Evolutionary conservation across 306 rosid genomes (phyloP).

Genomic region (Sicyos edulis): DNA sequence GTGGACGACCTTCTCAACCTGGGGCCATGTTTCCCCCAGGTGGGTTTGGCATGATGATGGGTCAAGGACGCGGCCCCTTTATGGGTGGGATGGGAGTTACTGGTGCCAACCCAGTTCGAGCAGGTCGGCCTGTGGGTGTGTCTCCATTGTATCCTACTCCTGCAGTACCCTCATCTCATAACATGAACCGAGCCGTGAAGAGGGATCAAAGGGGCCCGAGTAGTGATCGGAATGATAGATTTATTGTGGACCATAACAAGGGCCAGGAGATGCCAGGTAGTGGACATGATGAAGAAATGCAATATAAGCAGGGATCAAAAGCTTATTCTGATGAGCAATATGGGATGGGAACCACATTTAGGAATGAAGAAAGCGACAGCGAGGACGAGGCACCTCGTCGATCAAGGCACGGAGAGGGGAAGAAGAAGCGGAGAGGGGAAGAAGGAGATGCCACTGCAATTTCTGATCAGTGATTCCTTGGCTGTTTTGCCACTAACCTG

Average conservation of each 20-base stretch:
- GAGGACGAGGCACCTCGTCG: conserved; percentile 98
- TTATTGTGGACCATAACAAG: conserved; percentile 51
- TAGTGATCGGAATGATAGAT: conserved; percentile 64
- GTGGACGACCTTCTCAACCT: conserved; percentile 82
- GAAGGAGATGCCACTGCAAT: conserved; percentile 48
- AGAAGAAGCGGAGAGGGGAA: conserved; percentile 66
- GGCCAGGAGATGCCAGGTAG: conserved; percentile 60
- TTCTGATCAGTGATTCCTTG: conserved; percentile 41
- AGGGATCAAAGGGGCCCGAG: conserved; percentile 64
- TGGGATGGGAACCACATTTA: conserved; percentile 38
- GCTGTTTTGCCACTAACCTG: conserved; percentile 5
- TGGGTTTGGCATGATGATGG: conserved; percentile 98
- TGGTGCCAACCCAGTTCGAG: conserved; percentile 64
- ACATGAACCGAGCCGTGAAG: conserved; percentile 42
- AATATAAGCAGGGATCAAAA: conserved; percentile 56
- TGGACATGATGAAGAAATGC: conserved; percentile 63
- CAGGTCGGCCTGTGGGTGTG: conserved; percentile 54
- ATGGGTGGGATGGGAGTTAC: conserved; percentile 90
- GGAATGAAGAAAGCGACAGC: conserved; percentile 82
- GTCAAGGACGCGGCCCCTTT: conserved; percentile 77
- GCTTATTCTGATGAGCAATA: conserved; percentile 50
- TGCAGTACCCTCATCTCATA: conserved; percentile 51
- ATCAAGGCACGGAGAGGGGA: conserved; percentile 93
- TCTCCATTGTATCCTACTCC: conserved; percentile 80
- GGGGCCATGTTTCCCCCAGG: conserved; percentile 78